Conservation (phyloP, 2,329 filamentous ascomycete genomes). For the Dactylonectria macrodidyma region DNA sequence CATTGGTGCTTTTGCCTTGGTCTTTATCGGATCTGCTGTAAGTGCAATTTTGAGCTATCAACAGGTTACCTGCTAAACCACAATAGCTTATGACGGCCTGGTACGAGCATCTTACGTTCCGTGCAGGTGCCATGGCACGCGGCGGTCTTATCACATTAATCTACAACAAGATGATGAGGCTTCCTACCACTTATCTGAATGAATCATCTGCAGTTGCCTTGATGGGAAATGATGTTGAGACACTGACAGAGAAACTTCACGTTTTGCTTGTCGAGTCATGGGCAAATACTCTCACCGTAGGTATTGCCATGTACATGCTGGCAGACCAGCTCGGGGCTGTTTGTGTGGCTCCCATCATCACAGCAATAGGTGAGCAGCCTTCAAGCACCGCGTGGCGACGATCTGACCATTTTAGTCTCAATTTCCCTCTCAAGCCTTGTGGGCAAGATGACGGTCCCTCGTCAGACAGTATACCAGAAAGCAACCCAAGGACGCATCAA, state of each 20-base stretch:
- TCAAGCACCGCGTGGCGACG: not conserved
- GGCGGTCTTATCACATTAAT: conserved; percentile 50
- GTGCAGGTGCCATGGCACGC: conserved; percentile 49
- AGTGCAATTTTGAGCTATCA: not conserved
- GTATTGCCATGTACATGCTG: conserved; percentile 51
- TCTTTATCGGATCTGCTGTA: conserved; percentile 52
- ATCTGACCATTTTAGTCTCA: conserved; percentile 36
- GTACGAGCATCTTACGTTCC: conserved; percentile 52
- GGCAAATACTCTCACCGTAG: conserved; percentile 51
- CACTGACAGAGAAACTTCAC: conserved; percentile 46
- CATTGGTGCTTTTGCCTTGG: conserved; percentile 51
- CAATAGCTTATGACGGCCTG: conserved; percentile 49
- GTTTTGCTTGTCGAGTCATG: conserved; percentile 50
- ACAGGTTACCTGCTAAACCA: not conserved
- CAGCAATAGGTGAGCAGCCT: conserved; percentile 47
- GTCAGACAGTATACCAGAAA: conserved; percentile 51
- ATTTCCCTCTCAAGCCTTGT: conserved; percentile 39
- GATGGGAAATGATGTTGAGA: conserved; percentile 54
- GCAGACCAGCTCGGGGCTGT: conserved; percentile 52
- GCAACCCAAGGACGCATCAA: conserved; percentile 53
- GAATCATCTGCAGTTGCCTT: conserved; percentile 50
- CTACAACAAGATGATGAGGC: conserved; percentile 49
- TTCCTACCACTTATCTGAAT: conserved; percentile 45
- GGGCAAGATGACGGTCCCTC: conserved; percentile 47
- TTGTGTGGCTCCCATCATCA: conserved; percentile 51